Conservation (phyloP, 345 rosid species). For the Alliaria petiolata region DNA sequence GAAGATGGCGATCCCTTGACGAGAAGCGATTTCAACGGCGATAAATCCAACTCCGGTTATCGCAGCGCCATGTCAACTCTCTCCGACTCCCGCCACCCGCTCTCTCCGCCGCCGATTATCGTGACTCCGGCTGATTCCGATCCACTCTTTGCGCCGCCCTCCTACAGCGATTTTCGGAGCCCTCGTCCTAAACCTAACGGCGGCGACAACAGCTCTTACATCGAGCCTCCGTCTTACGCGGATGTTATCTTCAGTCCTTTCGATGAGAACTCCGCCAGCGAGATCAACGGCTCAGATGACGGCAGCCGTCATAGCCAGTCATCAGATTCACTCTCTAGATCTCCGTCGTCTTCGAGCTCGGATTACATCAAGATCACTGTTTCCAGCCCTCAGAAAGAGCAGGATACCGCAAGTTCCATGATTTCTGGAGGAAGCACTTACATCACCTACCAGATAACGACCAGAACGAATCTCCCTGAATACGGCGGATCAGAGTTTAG, state of each 20-base stretch:
- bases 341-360: slow-evolving; percentile 50
- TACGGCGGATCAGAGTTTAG: slow-evolving; percentile 63
- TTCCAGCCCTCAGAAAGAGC: slow-evolving; percentile 87
- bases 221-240: slow-evolving; percentile 90
- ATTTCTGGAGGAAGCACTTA: slow-evolving; percentile 73
- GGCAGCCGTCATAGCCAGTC: slow-evolving; percentile 39
- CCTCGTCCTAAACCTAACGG: slow-evolving; percentile 25
- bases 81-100: slow-evolving; percentile 49
- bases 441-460: slow-evolving; percentile 70
- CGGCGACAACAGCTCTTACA: slow-evolving; percentile 46
- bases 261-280: slow-evolving; percentile 43
- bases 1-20: slow-evolving; percentile 30
- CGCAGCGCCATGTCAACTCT: slow-evolving; percentile 67
- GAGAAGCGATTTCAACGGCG: slow-evolving; percentile 17
- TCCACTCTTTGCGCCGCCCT: slow-evolving; percentile 53
- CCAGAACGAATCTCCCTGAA: slow-evolving; percentile 70
- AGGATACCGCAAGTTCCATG: slow-evolving; percentile 60
- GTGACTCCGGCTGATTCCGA: slow-evolving; percentile 62
- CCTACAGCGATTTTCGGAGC: slow-evolving; percentile 36
- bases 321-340: slow-evolving; percentile 42
- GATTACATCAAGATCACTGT: slow-evolving; percentile 79
- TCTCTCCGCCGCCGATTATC: slow-evolving; percentile 42
- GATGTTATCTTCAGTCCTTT: slow-evolving; percentile 83
- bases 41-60: slow-evolving; percentile 39
- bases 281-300: slow-evolving; percentile 59